phyloP scores from a whole-genome alignment of 768 basidiomycete species.

The Boletus rex-veris region DNA sequence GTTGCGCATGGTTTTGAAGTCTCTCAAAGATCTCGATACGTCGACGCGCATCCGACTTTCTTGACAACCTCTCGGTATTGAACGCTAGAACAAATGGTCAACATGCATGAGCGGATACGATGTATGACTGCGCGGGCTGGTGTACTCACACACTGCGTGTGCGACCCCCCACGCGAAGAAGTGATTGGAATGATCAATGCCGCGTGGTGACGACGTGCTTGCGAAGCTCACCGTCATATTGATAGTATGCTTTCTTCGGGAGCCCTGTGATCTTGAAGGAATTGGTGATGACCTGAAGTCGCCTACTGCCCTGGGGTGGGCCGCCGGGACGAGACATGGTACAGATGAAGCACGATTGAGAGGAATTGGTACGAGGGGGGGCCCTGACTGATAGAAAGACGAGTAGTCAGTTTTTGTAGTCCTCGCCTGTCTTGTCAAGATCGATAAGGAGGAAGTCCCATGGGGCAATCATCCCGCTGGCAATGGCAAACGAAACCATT shows the following conservation, averaged over 20 bases:
- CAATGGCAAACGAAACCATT: not conserved
- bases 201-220: conserved; percentile 1
- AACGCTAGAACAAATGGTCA: conserved; percentile 14
- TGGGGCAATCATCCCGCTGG: not conserved
- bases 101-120: not conserved
- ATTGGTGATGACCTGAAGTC: conserved; percentile 32
- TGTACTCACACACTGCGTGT: conserved; percentile 27
- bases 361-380: not conserved
- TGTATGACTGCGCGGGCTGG: not conserved
- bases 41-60: conserved; percentile 7
- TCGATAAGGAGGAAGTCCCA: conserved; percentile 22
- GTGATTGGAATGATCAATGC: conserved; percentile 4
- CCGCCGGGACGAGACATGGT: conserved; percentile 21
- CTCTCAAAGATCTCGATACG: conserved; percentile 31
- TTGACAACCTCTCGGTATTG: conserved; percentile 4
- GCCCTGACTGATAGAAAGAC: not conserved
- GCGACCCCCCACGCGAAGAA: conserved; percentile 1
- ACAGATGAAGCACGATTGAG: conserved; percentile 5
- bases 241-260: conserved; percentile 26
- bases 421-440: conserved; percentile 1
- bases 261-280: conserved; percentile 30
- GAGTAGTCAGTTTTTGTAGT: conserved; percentile 6
- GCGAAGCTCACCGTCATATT: conserved; percentile 32
- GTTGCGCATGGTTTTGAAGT: conserved; percentile 37
- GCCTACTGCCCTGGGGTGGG: conserved; percentile 11